phyloP scores from a whole-genome alignment of 2,329 filamentous ascomycete species.

The Pseudogymnoascus sp. region DNA sequence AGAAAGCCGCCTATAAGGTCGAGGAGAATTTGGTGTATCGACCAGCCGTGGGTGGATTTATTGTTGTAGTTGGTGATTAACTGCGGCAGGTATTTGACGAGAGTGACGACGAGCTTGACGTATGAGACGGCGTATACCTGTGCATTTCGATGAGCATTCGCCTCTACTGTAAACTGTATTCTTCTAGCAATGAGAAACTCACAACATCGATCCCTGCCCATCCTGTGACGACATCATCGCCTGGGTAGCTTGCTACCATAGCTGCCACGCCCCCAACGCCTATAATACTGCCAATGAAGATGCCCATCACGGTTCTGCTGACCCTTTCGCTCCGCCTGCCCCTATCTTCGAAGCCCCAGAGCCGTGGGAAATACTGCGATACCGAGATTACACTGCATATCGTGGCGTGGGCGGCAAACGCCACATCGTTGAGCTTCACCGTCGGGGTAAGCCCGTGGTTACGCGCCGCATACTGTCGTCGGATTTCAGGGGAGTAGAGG shows the following conservation, averaged over 20 bases:
- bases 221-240: constrained; percentile 35
- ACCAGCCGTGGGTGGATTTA: constrained; percentile 81
- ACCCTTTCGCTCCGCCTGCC: constrained; percentile 46
- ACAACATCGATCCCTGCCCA: constrained; percentile 58
- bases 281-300: constrained; percentile 62
- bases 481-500: constrained; percentile 71
- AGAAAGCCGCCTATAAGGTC: constrained; percentile 77
- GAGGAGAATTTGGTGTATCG: constrained; percentile 74
- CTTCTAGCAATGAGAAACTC: constrained; percentile 9
- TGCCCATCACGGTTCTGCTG: constrained; percentile 56
- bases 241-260: constrained; percentile 34
- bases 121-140: constrained; percentile 64
- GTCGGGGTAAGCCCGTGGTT: constrained; percentile 72
- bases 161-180: not conserved
- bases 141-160: constrained; percentile 19
- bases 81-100: constrained; percentile 92
- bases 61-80: constrained; percentile 76
- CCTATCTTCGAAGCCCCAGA: constrained; percentile 70
- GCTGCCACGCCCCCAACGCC: constrained; percentile 44
- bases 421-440: constrained; percentile 82
- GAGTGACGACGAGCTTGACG: constrained; percentile 79
- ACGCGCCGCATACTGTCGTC: constrained; percentile 74
- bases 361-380: constrained; percentile 62
- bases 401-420: constrained; percentile 77
- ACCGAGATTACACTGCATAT: constrained; percentile 65